These are phyloP conservation scores for Phytopythium boreale DNA, from an alignment of 352 stramenopile species.

Conservation along the genomic window DNA sequence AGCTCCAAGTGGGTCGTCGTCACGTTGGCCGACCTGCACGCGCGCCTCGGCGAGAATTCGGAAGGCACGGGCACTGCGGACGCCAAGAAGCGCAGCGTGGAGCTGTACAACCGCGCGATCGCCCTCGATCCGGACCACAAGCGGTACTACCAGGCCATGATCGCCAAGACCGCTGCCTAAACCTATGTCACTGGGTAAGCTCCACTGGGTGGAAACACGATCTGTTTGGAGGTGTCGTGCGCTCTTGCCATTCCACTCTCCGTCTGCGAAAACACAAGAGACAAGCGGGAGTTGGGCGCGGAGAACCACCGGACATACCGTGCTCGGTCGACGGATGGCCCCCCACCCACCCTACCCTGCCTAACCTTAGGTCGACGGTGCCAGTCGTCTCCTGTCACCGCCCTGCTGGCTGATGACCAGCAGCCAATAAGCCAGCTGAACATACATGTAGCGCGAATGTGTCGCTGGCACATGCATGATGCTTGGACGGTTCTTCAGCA, in stretches of 20 bases:
- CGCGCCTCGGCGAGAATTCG: constrained; percentile 24
- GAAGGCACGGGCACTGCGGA: constrained; percentile 19
- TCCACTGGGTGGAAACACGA: no score
- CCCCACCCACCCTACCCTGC: no score
- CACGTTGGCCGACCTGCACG: constrained; percentile 51
- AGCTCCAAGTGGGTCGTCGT: constrained; percentile 74
- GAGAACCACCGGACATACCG: background rate
- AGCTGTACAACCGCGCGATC: constrained; percentile 47
- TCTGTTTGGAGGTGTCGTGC: no score
- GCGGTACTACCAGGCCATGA: constrained; percentile 64
- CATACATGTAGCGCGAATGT: background rate
- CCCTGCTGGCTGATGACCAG: background rate
- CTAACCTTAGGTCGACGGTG: no score
- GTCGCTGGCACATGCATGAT: background rate
- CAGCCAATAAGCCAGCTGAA: background rate
- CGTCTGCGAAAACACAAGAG: no score
- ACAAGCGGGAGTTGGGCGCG: no score
- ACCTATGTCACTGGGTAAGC: background rate
- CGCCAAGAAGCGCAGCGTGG: constrained; percentile 37
- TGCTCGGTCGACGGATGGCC: background rate
- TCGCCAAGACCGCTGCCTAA: constrained; percentile 16
- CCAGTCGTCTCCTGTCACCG: background rate
- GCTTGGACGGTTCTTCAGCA: background rate
- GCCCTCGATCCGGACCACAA: constrained; percentile 55
- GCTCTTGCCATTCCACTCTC: no score